Evolutionary conservation across 495 filamentous ascomycete genomes (phyloP).

Genomic region (Trichoderma gamsii): DNA sequence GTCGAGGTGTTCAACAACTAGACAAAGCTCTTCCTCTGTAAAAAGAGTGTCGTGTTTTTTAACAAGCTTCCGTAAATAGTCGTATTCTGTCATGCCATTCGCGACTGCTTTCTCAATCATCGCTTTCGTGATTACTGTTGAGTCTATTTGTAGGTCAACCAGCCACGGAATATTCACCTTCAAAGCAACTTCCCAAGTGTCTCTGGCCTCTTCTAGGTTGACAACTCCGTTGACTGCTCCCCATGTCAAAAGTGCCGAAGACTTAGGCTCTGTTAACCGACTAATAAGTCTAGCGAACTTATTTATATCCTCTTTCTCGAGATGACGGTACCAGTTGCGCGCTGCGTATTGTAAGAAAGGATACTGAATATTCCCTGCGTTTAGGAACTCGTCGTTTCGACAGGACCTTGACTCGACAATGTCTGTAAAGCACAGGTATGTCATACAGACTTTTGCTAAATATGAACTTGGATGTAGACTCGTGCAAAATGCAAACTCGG

Average conservation of each 20-base stretch:
- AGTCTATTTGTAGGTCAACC: background rate
- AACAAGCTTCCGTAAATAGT: background rate
- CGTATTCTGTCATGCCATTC: background rate
- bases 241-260: background rate
- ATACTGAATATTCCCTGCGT: background rate
- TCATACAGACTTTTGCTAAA: slow-evolving; percentile 9
- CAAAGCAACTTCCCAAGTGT: background rate
- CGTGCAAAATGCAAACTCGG: background rate
- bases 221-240: background rate
- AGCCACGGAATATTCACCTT: background rate
- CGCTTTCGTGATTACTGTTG: background rate
- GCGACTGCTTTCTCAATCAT: background rate
- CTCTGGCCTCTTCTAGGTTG: background rate
- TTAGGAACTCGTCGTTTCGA: background rate
- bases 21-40: background rate
- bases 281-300: background rate
- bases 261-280: background rate
- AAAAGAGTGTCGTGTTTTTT: background rate
- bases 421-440: slow-evolving; percentile 7
- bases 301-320: background rate
- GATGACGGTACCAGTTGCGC: slow-evolving; percentile 9
- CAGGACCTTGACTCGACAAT: background rate
- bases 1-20: background rate
- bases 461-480: background rate
- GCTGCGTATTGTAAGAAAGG: slow-evolving; percentile 9